Percentiles rank a stretch among this genome's conserved stretches.
phyloP scores from a whole-genome alignment of 2,329 filamentous ascomycete species.

The Alternaria sp. region DNA sequence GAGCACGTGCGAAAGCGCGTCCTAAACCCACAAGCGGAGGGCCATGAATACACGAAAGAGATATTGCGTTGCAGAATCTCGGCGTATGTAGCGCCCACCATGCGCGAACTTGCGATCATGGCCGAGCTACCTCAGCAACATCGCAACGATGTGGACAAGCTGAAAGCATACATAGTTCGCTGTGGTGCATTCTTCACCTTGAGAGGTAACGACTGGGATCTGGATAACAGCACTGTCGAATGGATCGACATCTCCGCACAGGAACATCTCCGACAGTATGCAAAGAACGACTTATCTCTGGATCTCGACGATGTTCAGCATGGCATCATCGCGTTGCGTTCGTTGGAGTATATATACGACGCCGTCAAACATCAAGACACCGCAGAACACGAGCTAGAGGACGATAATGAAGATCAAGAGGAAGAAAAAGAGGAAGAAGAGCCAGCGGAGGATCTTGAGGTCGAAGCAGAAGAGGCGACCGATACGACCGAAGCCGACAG shows the following conservation, averaged over 20 bases:
- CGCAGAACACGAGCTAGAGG: not conserved
- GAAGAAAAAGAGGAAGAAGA: not conserved
- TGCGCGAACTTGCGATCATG: conserved; percentile 32
- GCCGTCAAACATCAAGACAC: conserved; percentile 6
- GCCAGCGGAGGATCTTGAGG: not conserved
- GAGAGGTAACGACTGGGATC: conserved; percentile 22
- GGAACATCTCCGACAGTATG: conserved; percentile 26
- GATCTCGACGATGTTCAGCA: conserved; percentile 29
- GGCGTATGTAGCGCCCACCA: conserved; percentile 25
- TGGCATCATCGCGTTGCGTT: conserved; percentile 32
- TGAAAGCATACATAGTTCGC: conserved; percentile 25
- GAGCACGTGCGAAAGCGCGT: conserved; percentile 29
- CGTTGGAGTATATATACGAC: conserved; percentile 24
- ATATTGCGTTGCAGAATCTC: conserved; percentile 26
- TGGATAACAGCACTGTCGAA: conserved; percentile 26
- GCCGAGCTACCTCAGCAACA: conserved; percentile 26
- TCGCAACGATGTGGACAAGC: conserved; percentile 15
- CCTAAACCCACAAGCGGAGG: conserved; percentile 17
- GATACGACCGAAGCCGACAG: not conserved
- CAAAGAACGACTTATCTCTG: conserved; percentile 25
- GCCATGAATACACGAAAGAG: conserved; percentile 34
- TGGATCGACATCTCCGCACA: conserved; percentile 31
- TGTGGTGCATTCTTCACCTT: conserved; percentile 32
- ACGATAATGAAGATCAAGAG: not conserved
- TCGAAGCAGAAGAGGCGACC: not conserved